Evolutionary conservation across 148 eudicot genomes (phyloP).

Genomic region (Tetragonia tetragonoides): DNA sequence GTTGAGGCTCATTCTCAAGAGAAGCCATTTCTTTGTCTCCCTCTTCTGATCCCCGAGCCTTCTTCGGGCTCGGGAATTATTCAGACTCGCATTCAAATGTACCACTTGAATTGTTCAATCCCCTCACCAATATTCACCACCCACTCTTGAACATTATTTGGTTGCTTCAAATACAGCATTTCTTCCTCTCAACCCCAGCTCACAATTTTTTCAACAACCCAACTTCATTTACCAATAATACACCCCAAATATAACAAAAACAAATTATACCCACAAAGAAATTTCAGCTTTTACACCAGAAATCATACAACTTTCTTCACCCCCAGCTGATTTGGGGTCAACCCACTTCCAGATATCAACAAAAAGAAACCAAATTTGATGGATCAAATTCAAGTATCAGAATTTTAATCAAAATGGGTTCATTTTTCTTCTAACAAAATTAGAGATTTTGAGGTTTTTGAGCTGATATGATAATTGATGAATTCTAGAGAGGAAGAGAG

Average conservation of each 20-base stretch:
- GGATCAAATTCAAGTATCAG: constrained; percentile 20
- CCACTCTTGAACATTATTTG: constrained; percentile 28
- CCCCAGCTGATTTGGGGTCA: background rate
- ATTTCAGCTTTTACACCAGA: background rate
- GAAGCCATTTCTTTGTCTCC: constrained; percentile 29
- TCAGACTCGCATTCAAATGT: constrained; percentile 52
- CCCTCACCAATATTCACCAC: constrained; percentile 16
- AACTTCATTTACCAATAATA: background rate
- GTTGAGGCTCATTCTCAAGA: constrained; percentile 29
- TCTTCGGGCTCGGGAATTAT: constrained; percentile 64
- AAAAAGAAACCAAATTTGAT: constrained; percentile 5
- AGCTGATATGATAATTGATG: constrained; percentile 1
- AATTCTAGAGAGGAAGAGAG: constrained; percentile 6
- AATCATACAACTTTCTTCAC: background rate
- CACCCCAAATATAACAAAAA: background rate
- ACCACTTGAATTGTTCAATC: constrained; percentile 20
- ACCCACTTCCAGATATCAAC: constrained; percentile 11
- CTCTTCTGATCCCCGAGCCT: constrained; percentile 60
- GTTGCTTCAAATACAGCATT: constrained; percentile 65
- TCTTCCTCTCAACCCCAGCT: constrained; percentile 12
- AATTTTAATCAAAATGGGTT: background rate
- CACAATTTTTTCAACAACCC: constrained; percentile 12
- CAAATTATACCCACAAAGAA: constrained; percentile 4
- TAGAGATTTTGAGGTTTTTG: background rate
- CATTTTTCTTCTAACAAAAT: background rate